Evolutionary conservation across 352 stramenopile genomes (phyloP).

Genomic region (Blastocystis hominis): DNA sequence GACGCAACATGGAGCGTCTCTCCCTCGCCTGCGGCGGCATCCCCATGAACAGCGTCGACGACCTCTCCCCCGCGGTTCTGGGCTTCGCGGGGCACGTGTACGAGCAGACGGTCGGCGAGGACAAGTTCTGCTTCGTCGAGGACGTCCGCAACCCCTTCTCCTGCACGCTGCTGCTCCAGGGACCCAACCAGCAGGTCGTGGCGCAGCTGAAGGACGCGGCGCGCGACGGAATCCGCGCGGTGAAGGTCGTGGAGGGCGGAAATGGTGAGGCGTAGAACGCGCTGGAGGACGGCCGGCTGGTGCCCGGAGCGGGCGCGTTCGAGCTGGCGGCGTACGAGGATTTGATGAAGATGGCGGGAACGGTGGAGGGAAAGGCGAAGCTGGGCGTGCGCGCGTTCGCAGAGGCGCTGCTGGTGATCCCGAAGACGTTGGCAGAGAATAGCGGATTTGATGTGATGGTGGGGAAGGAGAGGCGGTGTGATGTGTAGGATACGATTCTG

Average conservation of each 20-base stretch:
- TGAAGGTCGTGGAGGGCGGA: slow-evolving; percentile 69
- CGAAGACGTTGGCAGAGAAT: slow-evolving; percentile 96
- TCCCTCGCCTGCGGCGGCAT: slow-evolving; percentile 92
- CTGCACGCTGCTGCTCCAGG: slow-evolving; percentile 95
- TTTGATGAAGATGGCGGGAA: slow-evolving; percentile 70
- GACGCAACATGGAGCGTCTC: slow-evolving; percentile 98
- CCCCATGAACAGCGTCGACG: slow-evolving; percentile 92
- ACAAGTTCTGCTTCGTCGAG: slow-evolving; percentile 97
- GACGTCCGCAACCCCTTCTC: slow-evolving; percentile 88
- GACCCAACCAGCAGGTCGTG: slow-evolving; percentile 93
- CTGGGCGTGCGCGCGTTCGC: slow-evolving; percentile 93
- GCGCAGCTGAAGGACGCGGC: slow-evolving; percentile 97
- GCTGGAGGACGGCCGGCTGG: slow-evolving; percentile 86
- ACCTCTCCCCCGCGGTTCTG: slow-evolving; percentile 87
- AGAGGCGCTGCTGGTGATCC: slow-evolving; percentile 90
- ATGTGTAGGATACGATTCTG: slow-evolving; percentile 84
- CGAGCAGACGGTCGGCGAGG: slow-evolving; percentile 92
- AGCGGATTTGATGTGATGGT: slow-evolving; percentile 77
- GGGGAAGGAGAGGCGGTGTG: background rate
- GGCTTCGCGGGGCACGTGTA: slow-evolving; percentile 90
- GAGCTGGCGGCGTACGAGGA: slow-evolving; percentile 83
- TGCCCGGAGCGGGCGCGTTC: slow-evolving; percentile 89
- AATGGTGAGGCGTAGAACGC: slow-evolving; percentile 71
- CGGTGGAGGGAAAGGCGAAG: slow-evolving; percentile 86
- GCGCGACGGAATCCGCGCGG: slow-evolving; percentile 87